Evolutionary conservation across 345 rosid genomes (phyloP).

Genomic region (Gossypium anomalum): DNA sequence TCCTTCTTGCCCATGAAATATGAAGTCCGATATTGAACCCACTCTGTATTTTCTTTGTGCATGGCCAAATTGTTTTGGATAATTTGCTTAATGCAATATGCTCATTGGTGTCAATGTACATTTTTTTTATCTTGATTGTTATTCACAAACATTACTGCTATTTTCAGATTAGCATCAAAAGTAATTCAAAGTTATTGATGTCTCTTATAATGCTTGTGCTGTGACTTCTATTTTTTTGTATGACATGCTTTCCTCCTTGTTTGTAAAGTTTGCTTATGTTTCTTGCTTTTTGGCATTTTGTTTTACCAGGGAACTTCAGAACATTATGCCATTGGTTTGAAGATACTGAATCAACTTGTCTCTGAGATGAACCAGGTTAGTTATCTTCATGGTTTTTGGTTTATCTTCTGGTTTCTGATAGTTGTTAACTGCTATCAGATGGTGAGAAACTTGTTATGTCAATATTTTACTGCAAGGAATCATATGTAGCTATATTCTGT

Average conservation of each 20-base stretch:
- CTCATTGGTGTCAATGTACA: neutral
- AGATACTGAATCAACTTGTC: conserved; percentile 92
- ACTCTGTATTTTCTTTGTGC: no score
- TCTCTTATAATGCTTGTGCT: neutral
- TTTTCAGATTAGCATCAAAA: neutral
- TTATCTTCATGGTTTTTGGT: conserved; percentile 6
- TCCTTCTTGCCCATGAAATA: no score
- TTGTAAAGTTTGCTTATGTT: conserved; percentile 16
- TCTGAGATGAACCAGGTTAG: conserved; percentile 98
- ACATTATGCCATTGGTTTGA: conserved; percentile 90
- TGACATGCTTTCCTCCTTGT: neutral
- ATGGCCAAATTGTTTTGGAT: no score
- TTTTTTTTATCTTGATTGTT: neutral
- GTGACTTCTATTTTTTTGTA: neutral
- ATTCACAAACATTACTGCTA: neutral
- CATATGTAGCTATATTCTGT: neutral
- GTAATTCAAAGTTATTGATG: neutral
- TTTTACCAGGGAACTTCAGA: conserved; percentile 69
- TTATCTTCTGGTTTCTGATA: neutral
- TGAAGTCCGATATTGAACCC: no score
- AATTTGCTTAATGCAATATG: neutral
- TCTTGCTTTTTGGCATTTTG: conserved; percentile 15
- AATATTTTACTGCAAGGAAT: neutral
- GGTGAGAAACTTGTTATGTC: neutral
- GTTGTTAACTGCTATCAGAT: neutral